A percentile compares a stretch with the other conserved stretches of the same genome.
Conservation (phyloP, 2,329 filamentous ascomycete species). For the Ceratocystis cacaofunesta region DNA sequence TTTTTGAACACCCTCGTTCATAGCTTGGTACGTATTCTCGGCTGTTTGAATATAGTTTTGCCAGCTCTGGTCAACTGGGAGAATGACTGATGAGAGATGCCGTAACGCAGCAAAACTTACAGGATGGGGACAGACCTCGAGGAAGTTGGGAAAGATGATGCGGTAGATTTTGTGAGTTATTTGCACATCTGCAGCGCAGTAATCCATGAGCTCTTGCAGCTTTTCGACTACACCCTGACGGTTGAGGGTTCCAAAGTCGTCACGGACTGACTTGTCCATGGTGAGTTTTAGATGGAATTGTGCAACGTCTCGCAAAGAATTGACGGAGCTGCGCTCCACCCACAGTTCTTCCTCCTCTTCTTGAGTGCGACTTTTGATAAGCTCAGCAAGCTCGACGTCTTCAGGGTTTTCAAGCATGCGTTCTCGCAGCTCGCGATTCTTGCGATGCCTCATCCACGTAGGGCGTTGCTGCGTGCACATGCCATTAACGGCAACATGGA, state of each 20-base stretch:
- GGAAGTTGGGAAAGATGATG: conserved; percentile 79
- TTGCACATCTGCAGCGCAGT: conserved; percentile 86
- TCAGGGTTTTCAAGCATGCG: conserved; percentile 58
- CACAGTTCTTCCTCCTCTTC: conserved; percentile 91
- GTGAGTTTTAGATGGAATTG: conserved; percentile 87
- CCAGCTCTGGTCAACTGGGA: conserved; percentile 83
- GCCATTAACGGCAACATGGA: conserved; percentile 93
- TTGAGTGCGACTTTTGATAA: conserved; percentile 53
- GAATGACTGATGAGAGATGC: conserved; percentile 82
- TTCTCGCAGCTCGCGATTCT: conserved; percentile 71
- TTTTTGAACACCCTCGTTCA: conserved; percentile 64
- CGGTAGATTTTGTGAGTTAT: conserved; percentile 91
- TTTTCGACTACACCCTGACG: conserved; percentile 53
- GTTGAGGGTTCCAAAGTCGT: conserved; percentile 75
- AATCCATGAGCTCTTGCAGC: conserved; percentile 73
- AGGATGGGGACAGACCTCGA: conserved; percentile 83
- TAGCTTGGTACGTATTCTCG: conserved; percentile 65
- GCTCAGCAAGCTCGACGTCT: conserved; percentile 52
- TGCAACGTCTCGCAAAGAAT: conserved; percentile 87
- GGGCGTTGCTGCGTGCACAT: conserved; percentile 97
- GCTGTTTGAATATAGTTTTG: conserved; percentile 68
- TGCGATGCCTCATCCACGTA: conserved; percentile 94
- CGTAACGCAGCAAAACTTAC: conserved; percentile 91
- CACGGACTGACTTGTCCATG: conserved; percentile 76
- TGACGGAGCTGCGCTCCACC: conserved; percentile 88